Percentiles rank a stretch among this genome's conserved stretches.
Conservation (phyloP, 345 rosid species). For the Salix arbutifolia region DNA sequence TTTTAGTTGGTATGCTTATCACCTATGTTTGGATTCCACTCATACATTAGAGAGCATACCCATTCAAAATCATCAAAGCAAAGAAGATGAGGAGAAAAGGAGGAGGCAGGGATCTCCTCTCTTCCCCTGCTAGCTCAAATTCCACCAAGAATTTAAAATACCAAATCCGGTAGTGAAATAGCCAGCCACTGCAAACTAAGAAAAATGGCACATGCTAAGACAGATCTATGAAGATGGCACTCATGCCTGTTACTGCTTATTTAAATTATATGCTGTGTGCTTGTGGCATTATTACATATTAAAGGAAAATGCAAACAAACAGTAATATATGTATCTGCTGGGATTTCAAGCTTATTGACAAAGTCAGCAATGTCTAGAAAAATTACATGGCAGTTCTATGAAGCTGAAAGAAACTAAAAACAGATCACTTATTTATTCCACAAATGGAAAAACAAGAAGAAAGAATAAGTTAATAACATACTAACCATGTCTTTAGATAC, state of each 20-base stretch:
- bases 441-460: neutral
- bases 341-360: neutral
- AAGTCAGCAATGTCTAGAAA: neutral
- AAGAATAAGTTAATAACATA: constrained; percentile 3
- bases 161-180: neutral
- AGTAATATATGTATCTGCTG: neutral
- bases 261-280: neutral
- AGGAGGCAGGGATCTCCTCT: neutral
- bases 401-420: neutral
- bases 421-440: neutral
- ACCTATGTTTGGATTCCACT: neutral
- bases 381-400: neutral
- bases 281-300: neutral
- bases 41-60: neutral
- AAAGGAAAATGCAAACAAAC: neutral
- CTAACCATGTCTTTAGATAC: constrained; percentile 69
- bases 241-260: neutral
- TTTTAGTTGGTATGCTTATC: neutral
- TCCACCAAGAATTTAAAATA: neutral
- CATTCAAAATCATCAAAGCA: neutral
- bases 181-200: neutral
- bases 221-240: neutral
- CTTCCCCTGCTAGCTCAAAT: neutral
- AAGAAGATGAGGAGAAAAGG: neutral
- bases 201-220: neutral